These are phyloP conservation scores for Pyracantha coccinea DNA, from an alignment of 331 rosid genomes.

Conservation along the genomic window DNA sequence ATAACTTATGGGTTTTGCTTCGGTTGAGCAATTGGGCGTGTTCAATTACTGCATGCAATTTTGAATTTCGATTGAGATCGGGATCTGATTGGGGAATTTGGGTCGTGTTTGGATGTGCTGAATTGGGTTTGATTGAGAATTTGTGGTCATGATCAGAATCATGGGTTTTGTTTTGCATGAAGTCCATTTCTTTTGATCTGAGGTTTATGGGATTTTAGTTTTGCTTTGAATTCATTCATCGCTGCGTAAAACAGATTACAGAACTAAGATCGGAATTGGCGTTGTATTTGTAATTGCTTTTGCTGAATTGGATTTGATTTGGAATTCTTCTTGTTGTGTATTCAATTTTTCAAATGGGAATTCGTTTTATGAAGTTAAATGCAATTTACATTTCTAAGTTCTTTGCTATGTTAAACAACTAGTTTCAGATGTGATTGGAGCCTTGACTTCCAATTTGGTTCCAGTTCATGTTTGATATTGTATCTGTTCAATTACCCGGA, in stretches of 20 bases:
- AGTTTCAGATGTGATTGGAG: conserved; percentile 9
- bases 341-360: conserved; percentile 2
- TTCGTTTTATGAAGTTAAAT: conserved; percentile 1
- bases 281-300: conserved; percentile 7
- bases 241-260: neutral
- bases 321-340: conserved; percentile 15
- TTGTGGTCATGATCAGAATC: neutral
- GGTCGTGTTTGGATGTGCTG: conserved; percentile 10
- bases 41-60: neutral
- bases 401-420: neutral
- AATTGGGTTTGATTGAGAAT: conserved; percentile 3
- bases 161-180: neutral
- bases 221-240: neutral
- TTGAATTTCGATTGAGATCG: conserved; percentile 20
- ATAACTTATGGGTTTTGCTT: conserved; percentile 8
- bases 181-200: conserved; percentile 1
- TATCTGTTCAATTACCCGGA: neutral
- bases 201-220: neutral
- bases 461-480: conserved; percentile 4
- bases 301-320: conserved; percentile 12
- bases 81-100: conserved; percentile 30
- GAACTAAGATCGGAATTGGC: conserved; percentile 12
- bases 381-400: neutral
- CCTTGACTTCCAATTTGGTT: conserved; percentile 4
- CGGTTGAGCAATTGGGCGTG: conserved; percentile 8